phyloP scores from a whole-genome alignment of 2,329 filamentous ascomycete genomes.

The Fusarium kyushuense region DNA sequence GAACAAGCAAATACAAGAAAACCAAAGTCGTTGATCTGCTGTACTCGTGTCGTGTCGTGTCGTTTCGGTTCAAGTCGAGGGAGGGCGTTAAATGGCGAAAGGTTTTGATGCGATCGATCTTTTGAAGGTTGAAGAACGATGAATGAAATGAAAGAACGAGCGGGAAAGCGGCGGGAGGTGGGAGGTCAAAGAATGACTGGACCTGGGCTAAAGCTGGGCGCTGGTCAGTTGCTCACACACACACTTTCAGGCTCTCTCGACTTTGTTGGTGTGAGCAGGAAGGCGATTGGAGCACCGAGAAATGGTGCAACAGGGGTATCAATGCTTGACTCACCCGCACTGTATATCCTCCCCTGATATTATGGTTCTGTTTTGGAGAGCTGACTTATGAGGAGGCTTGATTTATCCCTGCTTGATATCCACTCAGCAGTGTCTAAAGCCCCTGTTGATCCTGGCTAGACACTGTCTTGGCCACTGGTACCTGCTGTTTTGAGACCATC shows the following conservation, averaged over 20 bases:
- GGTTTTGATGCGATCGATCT: constrained; percentile 40
- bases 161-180: constrained; percentile 33
- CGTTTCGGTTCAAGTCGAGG: constrained; percentile 30
- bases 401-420: constrained; percentile 18
- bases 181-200: constrained; percentile 40
- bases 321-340: constrained; percentile 35
- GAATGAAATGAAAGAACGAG: constrained; percentile 42
- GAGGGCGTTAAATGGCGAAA: constrained; percentile 24
- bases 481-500: constrained; percentile 7
- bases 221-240: constrained; percentile 14
- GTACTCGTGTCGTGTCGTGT: constrained; percentile 13
- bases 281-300: constrained; percentile 41
- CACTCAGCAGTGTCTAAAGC: constrained; percentile 34
- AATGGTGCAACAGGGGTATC: constrained; percentile 41
- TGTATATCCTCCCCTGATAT: constrained; percentile 41
- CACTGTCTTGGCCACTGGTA: constrained; percentile 29
- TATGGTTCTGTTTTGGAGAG: constrained; percentile 3
- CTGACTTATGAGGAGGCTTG: constrained; percentile 23
- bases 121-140: constrained; percentile 40
- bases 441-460: constrained; percentile 26
- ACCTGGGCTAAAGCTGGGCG: constrained; percentile 2
- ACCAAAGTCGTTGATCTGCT: constrained; percentile 31
- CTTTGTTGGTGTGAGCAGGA: constrained; percentile 36
- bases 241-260: not conserved
- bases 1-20: constrained; percentile 36